Conservation (phyloP, 108 stramenopile genomes). For the Nitzschia inconspicua region DNA sequence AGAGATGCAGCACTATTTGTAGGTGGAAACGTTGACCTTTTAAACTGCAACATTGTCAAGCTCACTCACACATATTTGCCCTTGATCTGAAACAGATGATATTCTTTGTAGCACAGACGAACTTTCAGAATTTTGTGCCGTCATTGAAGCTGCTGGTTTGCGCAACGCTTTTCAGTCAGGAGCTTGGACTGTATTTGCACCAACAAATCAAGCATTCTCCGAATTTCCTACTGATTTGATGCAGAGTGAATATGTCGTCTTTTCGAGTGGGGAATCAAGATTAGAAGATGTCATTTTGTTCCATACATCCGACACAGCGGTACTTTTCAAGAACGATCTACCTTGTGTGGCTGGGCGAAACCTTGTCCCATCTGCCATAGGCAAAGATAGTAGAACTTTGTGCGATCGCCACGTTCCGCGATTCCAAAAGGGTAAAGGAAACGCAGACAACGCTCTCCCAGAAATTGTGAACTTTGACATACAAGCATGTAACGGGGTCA, state of each 20-base stretch:
- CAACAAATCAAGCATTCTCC: neutral
- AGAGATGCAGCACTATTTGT: constrained; percentile 1
- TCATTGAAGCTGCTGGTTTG: constrained; percentile 3
- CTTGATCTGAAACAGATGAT: neutral
- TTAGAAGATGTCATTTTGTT: neutral
- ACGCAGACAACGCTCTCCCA: neutral
- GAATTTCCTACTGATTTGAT: neutral
- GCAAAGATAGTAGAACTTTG: constrained; percentile 1
- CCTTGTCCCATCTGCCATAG: neutral
- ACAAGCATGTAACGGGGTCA: constrained; percentile 37
- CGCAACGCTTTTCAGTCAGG: neutral
- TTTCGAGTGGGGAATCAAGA: no score
- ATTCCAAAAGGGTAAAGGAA: constrained; percentile 7
- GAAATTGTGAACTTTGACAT: constrained; percentile 22
- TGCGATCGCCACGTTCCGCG: neutral
- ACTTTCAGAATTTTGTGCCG: neutral
- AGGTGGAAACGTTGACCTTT: neutral
- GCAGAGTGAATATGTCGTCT: neutral
- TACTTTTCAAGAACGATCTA: neutral
- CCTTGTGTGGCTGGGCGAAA: neutral
- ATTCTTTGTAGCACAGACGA: constrained; percentile 1
- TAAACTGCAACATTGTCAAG: neutral
- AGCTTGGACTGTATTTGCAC: constrained; percentile 2
- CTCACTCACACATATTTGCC: neutral
- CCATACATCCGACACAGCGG: neutral